Conservation (phyloP, 805 yeast genomes). For the Metschnikowia reukaufii region DNA sequence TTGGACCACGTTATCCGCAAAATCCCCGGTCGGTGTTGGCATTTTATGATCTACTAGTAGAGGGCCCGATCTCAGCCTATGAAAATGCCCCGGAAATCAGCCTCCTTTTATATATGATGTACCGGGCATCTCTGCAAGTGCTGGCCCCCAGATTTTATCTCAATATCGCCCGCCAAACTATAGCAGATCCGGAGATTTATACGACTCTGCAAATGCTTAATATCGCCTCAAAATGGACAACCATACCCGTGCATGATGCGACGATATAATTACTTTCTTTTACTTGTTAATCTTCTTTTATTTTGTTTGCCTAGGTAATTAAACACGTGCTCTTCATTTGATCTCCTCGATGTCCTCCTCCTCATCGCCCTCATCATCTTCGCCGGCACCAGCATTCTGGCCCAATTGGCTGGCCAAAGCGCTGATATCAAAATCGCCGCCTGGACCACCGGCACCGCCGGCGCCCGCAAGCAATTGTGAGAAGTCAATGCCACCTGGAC, state of each 20-base stretch:
- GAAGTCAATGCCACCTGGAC: conserved; percentile 13
- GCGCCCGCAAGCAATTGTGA: conserved; percentile 30
- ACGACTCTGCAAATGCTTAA: not conserved
- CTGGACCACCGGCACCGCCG: conserved; percentile 32
- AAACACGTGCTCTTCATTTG: conserved; percentile 2
- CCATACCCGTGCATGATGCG: not conserved
- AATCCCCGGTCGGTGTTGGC: conserved; percentile 1
- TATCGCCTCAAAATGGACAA: conserved; percentile 5
- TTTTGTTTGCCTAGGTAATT: not conserved
- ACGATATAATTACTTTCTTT: not conserved
- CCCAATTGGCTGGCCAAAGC: conserved; percentile 46
- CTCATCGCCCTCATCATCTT: conserved; percentile 20
- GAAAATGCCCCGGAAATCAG: not conserved
- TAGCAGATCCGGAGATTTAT: not conserved
- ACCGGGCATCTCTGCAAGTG: not conserved
- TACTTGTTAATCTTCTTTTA: not conserved
- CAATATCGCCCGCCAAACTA: not conserved
- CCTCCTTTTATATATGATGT: not conserved
- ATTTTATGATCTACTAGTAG: conserved; percentile 8
- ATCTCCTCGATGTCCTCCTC: conserved; percentile 22
- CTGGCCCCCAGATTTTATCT: not conserved
- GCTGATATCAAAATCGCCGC: conserved; percentile 35
- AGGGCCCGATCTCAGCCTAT: not conserved
- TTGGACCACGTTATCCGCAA: not conserved
- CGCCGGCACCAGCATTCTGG: conserved; percentile 26